These are phyloP conservation scores for Dendrocalamus sinicus DNA, from an alignment of 176 grass and related monocot genomes.

Conservation along the genomic window DNA sequence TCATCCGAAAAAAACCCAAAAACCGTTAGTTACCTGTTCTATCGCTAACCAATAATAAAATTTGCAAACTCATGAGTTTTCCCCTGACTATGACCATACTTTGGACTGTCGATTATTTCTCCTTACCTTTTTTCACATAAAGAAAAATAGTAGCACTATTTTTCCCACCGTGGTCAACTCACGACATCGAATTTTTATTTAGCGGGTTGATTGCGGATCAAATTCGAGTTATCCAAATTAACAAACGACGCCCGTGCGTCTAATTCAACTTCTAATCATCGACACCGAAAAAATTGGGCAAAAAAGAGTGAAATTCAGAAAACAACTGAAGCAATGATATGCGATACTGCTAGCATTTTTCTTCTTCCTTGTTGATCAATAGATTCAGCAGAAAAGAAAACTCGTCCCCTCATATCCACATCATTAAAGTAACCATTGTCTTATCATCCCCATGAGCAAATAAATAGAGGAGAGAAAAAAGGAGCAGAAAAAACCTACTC, in stretches of 20 bases:
- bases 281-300: not conserved
- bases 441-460: not conserved
- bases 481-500: conserved; percentile 17
- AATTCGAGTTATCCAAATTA: not conserved
- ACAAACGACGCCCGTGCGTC: too few species aligned
- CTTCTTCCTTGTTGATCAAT: not conserved
- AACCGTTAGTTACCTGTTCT: too few species aligned
- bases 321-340: not conserved
- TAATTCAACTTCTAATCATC: not conserved
- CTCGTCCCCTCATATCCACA: conserved; percentile 14
- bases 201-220: not conserved
- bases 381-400: conserved; percentile 21
- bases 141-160: not conserved
- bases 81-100: not conserved
- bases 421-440: conserved; percentile 11
- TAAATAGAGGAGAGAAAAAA: not conserved
- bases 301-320: not conserved
- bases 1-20: too few species aligned
- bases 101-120: not conserved
- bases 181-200: not conserved
- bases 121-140: not conserved
- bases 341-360: not conserved
- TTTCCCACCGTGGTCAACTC: not conserved
- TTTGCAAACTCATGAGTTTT: too few species aligned
- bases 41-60: too few species aligned